A percentile compares a stretch with the other conserved stretches of the same genome.
Conservation (phyloP, 2,329 filamentous ascomycete species). For the Penicillium sp. region DNA sequence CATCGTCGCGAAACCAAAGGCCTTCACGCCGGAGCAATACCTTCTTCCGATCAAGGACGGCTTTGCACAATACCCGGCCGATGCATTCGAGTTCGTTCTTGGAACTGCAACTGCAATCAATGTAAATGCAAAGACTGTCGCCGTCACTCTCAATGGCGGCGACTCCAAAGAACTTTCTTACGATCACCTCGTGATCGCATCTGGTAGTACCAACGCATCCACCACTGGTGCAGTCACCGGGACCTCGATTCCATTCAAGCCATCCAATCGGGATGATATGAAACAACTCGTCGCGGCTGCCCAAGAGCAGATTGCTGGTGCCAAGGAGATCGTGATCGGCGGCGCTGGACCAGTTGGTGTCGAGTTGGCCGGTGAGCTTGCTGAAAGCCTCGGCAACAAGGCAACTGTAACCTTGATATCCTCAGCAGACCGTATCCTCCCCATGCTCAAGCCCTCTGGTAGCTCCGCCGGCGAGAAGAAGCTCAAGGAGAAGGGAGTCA, state of each 20-base stretch:
- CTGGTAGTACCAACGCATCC: constrained; percentile 52
- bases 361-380: constrained; percentile 53
- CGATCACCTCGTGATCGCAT: constrained; percentile 59
- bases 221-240: constrained; percentile 36
- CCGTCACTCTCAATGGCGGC: constrained; percentile 41
- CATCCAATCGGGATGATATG: constrained; percentile 43
- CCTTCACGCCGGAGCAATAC: constrained; percentile 51
- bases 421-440: constrained; percentile 30
- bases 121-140: constrained; percentile 45
- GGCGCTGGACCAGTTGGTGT: constrained; percentile 54
- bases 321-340: constrained; percentile 49
- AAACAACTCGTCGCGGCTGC: constrained; percentile 34
- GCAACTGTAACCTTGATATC: constrained; percentile 40
- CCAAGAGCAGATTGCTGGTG: constrained; percentile 37
- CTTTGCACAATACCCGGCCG: constrained; percentile 53
- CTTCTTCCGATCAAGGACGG: constrained; percentile 52
- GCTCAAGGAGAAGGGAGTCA: constrained; percentile 52
- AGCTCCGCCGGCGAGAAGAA: constrained; percentile 47
- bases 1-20: constrained; percentile 50
- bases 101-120: constrained; percentile 53
- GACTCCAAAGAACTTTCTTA: constrained; percentile 43
- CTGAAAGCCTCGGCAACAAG: constrained; percentile 40
- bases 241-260: constrained; percentile 42
- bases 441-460: constrained; percentile 30
- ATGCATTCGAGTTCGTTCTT: constrained; percentile 54